Base-by-base conservation (phyloP, 2,329 filamentous ascomycete genomes). In the Cercospora zeae-maydis region DNA sequence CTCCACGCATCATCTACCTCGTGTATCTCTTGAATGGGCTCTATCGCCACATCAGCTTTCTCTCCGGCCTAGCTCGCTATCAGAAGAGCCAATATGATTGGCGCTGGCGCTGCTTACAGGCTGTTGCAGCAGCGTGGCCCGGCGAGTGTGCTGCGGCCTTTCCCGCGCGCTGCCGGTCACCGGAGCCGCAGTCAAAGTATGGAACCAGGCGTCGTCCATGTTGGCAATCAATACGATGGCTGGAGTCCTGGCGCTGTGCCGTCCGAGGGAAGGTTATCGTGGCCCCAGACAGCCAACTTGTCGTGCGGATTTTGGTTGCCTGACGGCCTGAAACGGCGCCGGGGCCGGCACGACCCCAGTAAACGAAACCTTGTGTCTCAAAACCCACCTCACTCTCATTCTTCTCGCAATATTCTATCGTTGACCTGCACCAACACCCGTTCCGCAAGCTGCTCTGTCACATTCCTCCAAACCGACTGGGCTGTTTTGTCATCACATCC, bases 121-220 rank as follows among this genome's bases (percentile, higher is more conserved):
- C 75, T 81, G 80, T 70, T 80, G 78, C 59, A 93, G 81, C 57
- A 93, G 81, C 30, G 89, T 91, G 73, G 88, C 84, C 71, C 84
- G 86, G 63, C 90, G 85, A 67, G 83, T 84, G 73, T 90, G 89
- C 56, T 82, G 83, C 49, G 80, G 69, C 53, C 77, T 72, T 42
- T 81, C 78, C 24, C 79, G 76, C 70, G 81, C 24, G 21, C 24
- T 49, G 21, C 24, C 83, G 67, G 82, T 78, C 62, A 83, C 78
- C 59, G 84, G 77, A 60, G 88, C 85, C 27, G 66, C 66, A 9
- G 72, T 72, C 73, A 91, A 88, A 74, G 84, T 77, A 71, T 77
- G 91, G 78, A 93, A 92, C 90, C 90, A 93, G 31, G 89, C 87
- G 76, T 93, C 90, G 77, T 93, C 90, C 75, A 76, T 76, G 33